phyloP scores from a whole-genome alignment of 192 early-diverging fungal genomes.

The Coemansia sp. region DNA sequence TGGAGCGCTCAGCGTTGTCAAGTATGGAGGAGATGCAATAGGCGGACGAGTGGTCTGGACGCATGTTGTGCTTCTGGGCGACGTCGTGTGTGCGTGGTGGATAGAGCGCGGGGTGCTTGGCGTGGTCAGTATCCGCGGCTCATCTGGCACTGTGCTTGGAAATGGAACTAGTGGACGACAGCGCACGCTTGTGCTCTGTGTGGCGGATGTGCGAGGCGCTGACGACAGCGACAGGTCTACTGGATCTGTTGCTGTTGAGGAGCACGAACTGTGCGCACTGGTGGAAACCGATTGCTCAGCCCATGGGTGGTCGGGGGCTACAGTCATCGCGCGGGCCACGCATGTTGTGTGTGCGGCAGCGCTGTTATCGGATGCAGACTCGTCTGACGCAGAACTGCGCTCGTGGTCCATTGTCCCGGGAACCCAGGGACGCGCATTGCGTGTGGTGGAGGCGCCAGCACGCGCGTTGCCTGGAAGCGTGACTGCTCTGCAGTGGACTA shows the following conservation, averaged over 20 bases:
- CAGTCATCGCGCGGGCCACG: constrained; percentile 11
- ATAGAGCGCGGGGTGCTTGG: constrained; percentile 10
- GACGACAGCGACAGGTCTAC: neutral
- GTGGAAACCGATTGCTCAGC: neutral
- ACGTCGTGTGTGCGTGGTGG: constrained; percentile 38
- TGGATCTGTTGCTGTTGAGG: neutral
- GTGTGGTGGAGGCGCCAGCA: neutral
- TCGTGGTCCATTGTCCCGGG: constrained; percentile 23
- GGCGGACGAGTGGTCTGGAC: constrained; percentile 8
- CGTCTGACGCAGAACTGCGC: constrained; percentile 6
- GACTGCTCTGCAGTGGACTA: constrained; percentile 25
- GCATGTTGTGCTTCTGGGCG: constrained; percentile 1
- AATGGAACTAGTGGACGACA: too few relatives aligned
- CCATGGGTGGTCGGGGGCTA: constrained; percentile 1
- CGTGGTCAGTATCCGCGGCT: constrained; percentile 9
- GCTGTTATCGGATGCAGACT: neutral
- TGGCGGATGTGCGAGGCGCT: constrained; percentile 3
- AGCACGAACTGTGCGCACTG: constrained; percentile 5
- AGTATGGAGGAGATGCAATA: neutral
- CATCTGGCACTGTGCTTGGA: neutral
- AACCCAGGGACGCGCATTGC: neutral
- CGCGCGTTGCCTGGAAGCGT: neutral
- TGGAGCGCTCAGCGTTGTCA: constrained; percentile 8
- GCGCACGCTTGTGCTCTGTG: constrained; percentile 1
- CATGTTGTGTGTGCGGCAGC: constrained; percentile 12